phyloP scores from a whole-genome alignment of 2,329 filamentous ascomycete genomes.

The Neopestalotiopsis sp. region DNA sequence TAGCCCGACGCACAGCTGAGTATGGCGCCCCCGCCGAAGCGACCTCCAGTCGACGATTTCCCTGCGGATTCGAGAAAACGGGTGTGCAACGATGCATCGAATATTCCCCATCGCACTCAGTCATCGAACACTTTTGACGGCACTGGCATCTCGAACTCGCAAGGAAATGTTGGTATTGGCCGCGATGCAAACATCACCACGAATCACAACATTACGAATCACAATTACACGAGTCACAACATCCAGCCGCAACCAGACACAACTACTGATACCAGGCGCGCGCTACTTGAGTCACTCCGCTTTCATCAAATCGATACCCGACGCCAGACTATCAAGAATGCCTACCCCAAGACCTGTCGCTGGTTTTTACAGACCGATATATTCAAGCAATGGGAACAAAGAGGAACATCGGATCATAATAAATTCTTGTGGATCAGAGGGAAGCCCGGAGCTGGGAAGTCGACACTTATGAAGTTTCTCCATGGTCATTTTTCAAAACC shows the following conservation, averaged over 20 bases:
- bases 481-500: not conserved
- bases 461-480: slow-evolving; percentile 5
- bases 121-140: not conserved
- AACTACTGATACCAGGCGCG: not conserved
- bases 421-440: slow-evolving; percentile 3
- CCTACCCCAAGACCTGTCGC: not conserved
- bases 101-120: not conserved
- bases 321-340: not conserved
- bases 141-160: not conserved
- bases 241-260: not conserved
- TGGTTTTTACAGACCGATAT: not conserved
- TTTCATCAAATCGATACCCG: slow-evolving; percentile 2
- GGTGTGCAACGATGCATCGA: not conserved
- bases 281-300: not conserved
- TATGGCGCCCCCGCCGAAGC: not conserved
- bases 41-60: not conserved
- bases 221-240: no score
- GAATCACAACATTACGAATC: not conserved
- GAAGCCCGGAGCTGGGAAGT: slow-evolving; percentile 9
- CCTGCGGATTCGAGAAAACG: not conserved
- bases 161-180: not conserved
- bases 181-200: not conserved
- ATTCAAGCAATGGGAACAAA: not conserved
- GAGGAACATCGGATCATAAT: not conserved
- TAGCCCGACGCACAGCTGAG: no score